These are phyloP conservation scores for Pseudogymnoascus sp. DNA, from an alignment of 2,329 filamentous ascomycete genomes.

Conservation along the genomic window DNA sequence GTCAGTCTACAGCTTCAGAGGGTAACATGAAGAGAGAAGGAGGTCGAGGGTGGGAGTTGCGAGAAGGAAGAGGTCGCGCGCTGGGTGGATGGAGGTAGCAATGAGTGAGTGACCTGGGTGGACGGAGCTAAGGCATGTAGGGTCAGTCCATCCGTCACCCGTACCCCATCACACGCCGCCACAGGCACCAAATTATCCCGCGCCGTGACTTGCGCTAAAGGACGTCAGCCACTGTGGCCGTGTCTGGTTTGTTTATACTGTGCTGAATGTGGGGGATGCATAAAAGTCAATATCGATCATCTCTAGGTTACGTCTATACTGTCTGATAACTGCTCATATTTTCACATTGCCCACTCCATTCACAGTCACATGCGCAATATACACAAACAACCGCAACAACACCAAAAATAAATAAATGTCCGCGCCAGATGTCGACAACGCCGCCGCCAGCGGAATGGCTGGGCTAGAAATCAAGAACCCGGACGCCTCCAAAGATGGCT, in stretches of 20 bases:
- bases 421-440: not conserved
- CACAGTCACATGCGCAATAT: not conserved
- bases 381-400: not conserved
- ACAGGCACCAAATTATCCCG: slow-evolving; percentile 7
- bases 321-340: not conserved
- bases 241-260: slow-evolving; percentile 8
- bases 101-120: slow-evolving; percentile 7
- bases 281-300: not conserved
- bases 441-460: not conserved
- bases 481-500: not conserved
- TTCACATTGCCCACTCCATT: not conserved
- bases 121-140: slow-evolving; percentile 6
- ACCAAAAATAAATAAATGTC: not conserved
- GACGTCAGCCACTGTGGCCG: slow-evolving; percentile 5
- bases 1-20: slow-evolving; percentile 23
- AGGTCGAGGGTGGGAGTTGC: not conserved
- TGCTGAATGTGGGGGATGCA: not conserved
- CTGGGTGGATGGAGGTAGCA: not conserved
- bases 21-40: slow-evolving; percentile 11
- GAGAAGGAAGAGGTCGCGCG: not conserved
- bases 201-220: slow-evolving; percentile 2
- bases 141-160: slow-evolving; percentile 6
- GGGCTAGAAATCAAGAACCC: slow-evolving; percentile 1
- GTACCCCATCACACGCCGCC: slow-evolving; percentile 7
- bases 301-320: not conserved